phyloP scores from a whole-genome alignment of 768 basidiomycete species.

The Chalciporus piperatus region DNA sequence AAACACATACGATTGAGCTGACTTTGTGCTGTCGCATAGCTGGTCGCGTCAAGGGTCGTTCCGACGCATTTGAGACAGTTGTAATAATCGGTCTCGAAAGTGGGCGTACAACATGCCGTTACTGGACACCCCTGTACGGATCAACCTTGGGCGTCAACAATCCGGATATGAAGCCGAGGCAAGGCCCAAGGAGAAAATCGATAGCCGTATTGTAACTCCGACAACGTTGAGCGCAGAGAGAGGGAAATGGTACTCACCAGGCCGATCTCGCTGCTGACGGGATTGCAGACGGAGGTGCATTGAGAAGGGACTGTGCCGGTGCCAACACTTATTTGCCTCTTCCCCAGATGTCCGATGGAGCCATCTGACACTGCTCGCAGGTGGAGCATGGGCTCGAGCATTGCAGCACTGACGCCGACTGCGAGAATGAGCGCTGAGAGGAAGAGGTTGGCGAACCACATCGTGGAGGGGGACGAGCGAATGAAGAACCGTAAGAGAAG shows the following conservation, averaged over 20 bases:
- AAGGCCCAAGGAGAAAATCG: neutral
- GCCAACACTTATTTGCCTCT: slow-evolving; percentile 19
- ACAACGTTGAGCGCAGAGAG: neutral
- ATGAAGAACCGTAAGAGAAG: slow-evolving; percentile 1
- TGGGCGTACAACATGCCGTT: slow-evolving; percentile 37
- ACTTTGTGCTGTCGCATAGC: slow-evolving; percentile 30
- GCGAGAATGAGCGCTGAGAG: slow-evolving; percentile 2
- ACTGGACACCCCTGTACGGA: slow-evolving; percentile 26
- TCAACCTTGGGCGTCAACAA: neutral
- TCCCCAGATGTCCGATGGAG: neutral
- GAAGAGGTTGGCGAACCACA: slow-evolving; percentile 9
- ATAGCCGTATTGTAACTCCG: slow-evolving; percentile 3
- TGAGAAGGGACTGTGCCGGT: slow-evolving; percentile 17
- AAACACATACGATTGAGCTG: slow-evolving; percentile 36
- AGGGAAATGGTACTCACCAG: slow-evolving; percentile 14
- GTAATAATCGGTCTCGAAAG: slow-evolving; percentile 40
- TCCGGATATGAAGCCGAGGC: neutral
- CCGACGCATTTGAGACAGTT: slow-evolving; percentile 43
- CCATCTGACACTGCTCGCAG: neutral
- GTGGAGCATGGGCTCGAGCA: slow-evolving; percentile 1
- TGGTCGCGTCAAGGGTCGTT: slow-evolving; percentile 17
- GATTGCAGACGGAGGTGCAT: slow-evolving; percentile 22
- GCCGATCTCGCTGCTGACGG: slow-evolving; percentile 23
- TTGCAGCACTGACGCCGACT: slow-evolving; percentile 1
- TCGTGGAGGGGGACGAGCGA: slow-evolving; percentile 5